Evolutionary conservation across 2,329 filamentous ascomycete genomes (phyloP), one percentile per base, ranked within the genome.

Genomic region (Penicillium decumbens): DNA sequence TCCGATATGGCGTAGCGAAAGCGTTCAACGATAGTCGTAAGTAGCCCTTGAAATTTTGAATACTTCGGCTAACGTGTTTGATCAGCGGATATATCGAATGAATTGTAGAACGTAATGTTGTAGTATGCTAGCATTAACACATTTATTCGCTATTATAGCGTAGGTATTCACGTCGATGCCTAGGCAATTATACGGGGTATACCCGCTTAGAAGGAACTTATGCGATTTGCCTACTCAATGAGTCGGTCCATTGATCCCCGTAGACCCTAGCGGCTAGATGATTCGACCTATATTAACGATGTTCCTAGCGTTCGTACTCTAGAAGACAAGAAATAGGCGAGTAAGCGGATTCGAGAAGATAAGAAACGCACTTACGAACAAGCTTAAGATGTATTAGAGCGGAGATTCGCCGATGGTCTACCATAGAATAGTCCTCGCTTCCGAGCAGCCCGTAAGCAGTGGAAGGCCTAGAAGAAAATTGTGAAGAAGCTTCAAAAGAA

Each of bases 21-120:
- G 65, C 58, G 4, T 70, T 74, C 41, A 71, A 73, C 50, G 49
- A 68, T 39, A 72, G 67, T 48, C 27, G 64, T 73, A 56, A 64
- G 66, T 65, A n/a, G n/a, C n/a, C n/a, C n/a, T n/a, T n/a, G n/a
- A n/a, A n/a, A n/a, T n/a, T n/a, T n/a, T n/a, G n/a, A n/a, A n/a
- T n/a, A n/a, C n/a, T n/a, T n/a, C n/a, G n/a, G n/a, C n/a, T n/a
- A n/a, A n/a, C n/a, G n/a, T n/a, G n/a, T n/a, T n/a, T n/a, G n/a
- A n/a, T n/a, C n/a, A 63, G 60, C 47, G 25, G 56, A 63, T 24
- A 47, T 64, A 49, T 54, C 53, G 1, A 47, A 61, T 49, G 43
- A 49, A 33, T 38, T 64, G 4, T 53, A 63, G 45, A 63, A 63
- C 29, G 50, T 63, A 1, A 64, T 63, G 18, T 47, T 64, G 15